phyloP scores from a whole-genome alignment of 2,329 filamentous ascomycete genomes.

The Thelonectria olida region DNA sequence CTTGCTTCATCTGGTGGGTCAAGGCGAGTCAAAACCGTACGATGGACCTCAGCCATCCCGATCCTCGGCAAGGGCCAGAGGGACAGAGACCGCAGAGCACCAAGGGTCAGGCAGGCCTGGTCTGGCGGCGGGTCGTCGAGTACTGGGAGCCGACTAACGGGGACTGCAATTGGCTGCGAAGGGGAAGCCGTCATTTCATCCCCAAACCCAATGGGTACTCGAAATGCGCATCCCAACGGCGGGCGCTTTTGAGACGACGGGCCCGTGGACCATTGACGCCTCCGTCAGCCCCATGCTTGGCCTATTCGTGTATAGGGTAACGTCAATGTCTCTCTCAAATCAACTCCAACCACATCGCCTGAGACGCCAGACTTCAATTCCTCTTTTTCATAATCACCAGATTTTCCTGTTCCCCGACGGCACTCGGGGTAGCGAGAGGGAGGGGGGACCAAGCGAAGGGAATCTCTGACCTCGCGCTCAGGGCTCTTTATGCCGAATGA shows the following conservation, averaged over 20 bases:
- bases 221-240: not conserved
- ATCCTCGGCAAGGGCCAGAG: conserved; percentile 16
- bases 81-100: no score
- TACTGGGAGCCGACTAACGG: conserved; percentile 6
- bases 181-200: not conserved
- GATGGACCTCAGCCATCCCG: conserved; percentile 12
- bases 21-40: conserved; percentile 20
- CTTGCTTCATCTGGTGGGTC: not conserved
- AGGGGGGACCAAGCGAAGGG: not conserved
- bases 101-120: no score
- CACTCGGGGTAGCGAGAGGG: not conserved
- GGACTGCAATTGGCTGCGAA: conserved; percentile 8
- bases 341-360: not conserved
- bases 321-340: not conserved
- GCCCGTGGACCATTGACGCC: not conserved
- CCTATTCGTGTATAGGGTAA: not conserved
- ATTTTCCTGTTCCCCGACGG: not conserved
- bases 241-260: not conserved
- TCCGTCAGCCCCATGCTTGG: not conserved
- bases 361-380: not conserved
- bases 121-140: conserved; percentile 13
- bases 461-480: not conserved
- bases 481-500: not conserved
- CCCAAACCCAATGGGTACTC: not conserved
- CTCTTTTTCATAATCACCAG: not conserved